Percentiles rank a stretch among this genome's conserved stretches.
Conservation (phyloP, 805 yeast species). For the Hagleromyces aurorensis region DNA sequence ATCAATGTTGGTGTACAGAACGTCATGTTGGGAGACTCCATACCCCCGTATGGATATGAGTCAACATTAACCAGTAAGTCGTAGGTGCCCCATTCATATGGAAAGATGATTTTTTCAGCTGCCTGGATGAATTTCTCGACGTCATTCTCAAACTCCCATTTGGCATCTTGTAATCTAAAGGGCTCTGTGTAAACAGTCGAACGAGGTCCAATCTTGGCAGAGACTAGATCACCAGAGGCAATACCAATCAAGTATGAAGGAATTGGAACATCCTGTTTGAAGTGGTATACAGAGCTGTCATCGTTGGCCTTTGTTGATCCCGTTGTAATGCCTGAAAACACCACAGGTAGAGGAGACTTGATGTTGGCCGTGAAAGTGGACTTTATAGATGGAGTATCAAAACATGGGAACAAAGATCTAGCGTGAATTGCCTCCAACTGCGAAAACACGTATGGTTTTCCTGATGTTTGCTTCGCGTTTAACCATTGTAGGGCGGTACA, state of each 20-base stretch:
- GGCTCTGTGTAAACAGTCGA: constrained; percentile 80
- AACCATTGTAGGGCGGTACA: constrained; percentile 88
- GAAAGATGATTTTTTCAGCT: constrained; percentile 65
- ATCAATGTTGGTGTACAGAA: constrained; percentile 86
- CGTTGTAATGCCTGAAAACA: constrained; percentile 58
- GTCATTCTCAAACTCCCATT: constrained; percentile 74
- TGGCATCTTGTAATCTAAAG: constrained; percentile 52
- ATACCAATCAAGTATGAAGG: constrained; percentile 79
- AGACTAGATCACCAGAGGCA: constrained; percentile 71
- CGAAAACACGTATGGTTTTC: constrained; percentile 63
- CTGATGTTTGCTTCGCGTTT: constrained; percentile 65
- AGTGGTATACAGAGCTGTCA: constrained; percentile 35
- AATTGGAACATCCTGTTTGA: constrained; percentile 72
- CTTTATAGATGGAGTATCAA: constrained; percentile 84
- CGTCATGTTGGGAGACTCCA: constrained; percentile 90
- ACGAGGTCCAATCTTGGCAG: constrained; percentile 74
- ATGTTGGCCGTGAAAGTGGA: constrained; percentile 52
- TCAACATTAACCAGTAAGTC: constrained; percentile 76
- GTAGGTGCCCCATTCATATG: constrained; percentile 79
- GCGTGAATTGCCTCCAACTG: constrained; percentile 93
- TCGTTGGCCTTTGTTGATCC: constrained; percentile 6
- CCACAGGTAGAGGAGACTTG: constrained; percentile 56
- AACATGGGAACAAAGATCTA: constrained; percentile 78
- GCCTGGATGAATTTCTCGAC: constrained; percentile 70
- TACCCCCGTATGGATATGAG: constrained; percentile 82